Conservation (phyloP, 179 eudicot species). For the Beta macrorhiza region DNA sequence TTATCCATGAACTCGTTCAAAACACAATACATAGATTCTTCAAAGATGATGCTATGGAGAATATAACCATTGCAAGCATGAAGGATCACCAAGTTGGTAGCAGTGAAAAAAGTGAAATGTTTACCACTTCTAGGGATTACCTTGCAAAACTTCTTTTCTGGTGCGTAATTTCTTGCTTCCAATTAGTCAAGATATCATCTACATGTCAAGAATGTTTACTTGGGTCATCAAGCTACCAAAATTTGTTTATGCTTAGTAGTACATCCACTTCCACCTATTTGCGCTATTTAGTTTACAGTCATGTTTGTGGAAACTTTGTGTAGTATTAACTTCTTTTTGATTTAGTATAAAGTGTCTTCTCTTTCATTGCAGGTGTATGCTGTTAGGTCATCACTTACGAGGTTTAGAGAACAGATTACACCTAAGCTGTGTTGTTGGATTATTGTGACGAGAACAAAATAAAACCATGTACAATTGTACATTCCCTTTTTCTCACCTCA, state of each 20-base stretch:
- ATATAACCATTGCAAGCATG: constrained; percentile 36
- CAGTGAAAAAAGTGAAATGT: constrained; percentile 39
- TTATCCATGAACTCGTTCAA: constrained; percentile 66
- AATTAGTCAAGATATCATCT: neutral
- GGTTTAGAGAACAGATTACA: constrained; percentile 91
- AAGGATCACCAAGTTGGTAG: constrained; percentile 35
- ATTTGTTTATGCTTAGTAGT: neutral
- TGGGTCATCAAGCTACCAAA: neutral
- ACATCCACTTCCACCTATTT: neutral
- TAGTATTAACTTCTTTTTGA: constrained; percentile 4
- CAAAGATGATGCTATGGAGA: constrained; percentile 47
- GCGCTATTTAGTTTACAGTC: neutral
- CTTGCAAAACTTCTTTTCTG: constrained; percentile 87
- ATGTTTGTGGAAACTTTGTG: neutral
- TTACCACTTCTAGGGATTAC: constrained; percentile 76
- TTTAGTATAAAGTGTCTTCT: constrained; percentile 6
- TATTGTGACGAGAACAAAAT: constrained; percentile 46
- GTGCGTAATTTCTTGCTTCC: constrained; percentile 35
- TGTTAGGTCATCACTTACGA: constrained; percentile 82
- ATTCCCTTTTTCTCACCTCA: constrained; percentile 33
- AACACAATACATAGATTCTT: constrained; percentile 51
- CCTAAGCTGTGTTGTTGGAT: constrained; percentile 79
- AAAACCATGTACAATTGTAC: constrained; percentile 35
- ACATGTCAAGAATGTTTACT: neutral
- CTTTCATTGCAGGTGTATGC: constrained; percentile 76